These are phyloP conservation scores for Fagus crenata DNA, from an alignment of 306 rosid genomes.

Conservation along the genomic window DNA sequence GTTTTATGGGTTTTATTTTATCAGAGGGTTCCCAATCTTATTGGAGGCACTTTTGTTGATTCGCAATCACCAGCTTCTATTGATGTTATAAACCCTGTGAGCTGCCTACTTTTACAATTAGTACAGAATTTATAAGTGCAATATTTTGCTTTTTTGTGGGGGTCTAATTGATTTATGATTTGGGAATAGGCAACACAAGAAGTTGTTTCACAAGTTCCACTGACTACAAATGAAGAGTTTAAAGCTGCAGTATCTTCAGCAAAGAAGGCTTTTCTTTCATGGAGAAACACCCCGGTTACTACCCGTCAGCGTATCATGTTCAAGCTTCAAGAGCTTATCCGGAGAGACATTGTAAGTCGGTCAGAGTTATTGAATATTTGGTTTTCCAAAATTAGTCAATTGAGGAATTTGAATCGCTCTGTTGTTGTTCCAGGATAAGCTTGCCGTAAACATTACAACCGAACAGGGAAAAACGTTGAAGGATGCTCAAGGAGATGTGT, in stretches of 20 bases:
- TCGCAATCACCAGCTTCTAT: constrained; percentile 63
- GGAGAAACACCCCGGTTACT: constrained; percentile 89
- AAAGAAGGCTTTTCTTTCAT: constrained; percentile 71
- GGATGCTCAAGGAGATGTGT: constrained; percentile 99
- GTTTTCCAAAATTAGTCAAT: not conserved
- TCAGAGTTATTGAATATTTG: not conserved
- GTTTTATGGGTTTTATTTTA: constrained; percentile 22
- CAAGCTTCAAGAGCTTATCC: constrained; percentile 84
- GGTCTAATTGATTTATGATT: constrained; percentile 25
- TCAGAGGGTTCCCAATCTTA: constrained; percentile 90
- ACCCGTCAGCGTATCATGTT: constrained; percentile 90
- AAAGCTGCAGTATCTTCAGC: constrained; percentile 91
- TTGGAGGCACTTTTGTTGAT: constrained; percentile 76
- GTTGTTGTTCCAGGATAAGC: constrained; percentile 66
- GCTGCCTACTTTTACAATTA: constrained; percentile 15
- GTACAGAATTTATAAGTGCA: constrained; percentile 5
- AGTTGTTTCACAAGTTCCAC: constrained; percentile 88
- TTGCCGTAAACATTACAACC: constrained; percentile 73
- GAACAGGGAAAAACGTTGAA: constrained; percentile 97
- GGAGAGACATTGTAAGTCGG: constrained; percentile 73
- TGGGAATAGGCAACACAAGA: constrained; percentile 85
- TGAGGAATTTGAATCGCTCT: not conserved
- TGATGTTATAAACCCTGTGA: constrained; percentile 85
- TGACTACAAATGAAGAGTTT: constrained; percentile 87
- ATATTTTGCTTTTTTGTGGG: constrained; percentile 19